These are phyloP conservation scores for Phytophthora citrophthora DNA, from an alignment of 352 stramenopile species.

Conservation along the genomic window DNA sequence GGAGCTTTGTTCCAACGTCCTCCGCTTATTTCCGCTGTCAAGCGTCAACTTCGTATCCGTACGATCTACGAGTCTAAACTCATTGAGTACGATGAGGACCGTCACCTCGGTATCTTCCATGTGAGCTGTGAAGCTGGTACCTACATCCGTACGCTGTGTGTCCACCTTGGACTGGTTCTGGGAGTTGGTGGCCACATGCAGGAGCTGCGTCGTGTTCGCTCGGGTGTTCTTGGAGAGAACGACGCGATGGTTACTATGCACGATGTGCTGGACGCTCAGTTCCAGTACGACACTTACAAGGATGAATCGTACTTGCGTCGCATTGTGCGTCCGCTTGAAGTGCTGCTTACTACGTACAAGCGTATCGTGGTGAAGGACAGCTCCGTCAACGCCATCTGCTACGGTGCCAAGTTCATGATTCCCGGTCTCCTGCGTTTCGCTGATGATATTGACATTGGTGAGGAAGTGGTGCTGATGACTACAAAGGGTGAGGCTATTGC, in stretches of 20 bases:
- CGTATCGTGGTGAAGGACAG: constrained; percentile 99
- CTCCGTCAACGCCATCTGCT: constrained; percentile 99
- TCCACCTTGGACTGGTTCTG: constrained; percentile 98
- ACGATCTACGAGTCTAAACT: constrained; percentile 99
- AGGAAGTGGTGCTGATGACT: constrained; percentile 99
- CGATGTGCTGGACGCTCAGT: constrained; percentile 99
- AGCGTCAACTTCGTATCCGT: constrained; percentile 99
- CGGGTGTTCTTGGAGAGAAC: constrained; percentile 95
- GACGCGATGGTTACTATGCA: constrained; percentile 99
- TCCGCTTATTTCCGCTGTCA: constrained; percentile 99
- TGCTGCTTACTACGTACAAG: constrained; percentile 99
- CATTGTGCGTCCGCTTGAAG: constrained; percentile 98
- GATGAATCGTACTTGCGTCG: constrained; percentile 99
- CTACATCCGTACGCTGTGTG: constrained; percentile 99
- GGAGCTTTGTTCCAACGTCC: constrained; percentile 99
- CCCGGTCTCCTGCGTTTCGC: constrained; percentile 98
- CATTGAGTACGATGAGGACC: constrained; percentile 98
- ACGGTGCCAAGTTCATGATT: constrained; percentile 99
- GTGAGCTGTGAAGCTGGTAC: constrained; percentile 98
- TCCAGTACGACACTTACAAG: constrained; percentile 99
- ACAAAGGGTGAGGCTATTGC: constrained; percentile 99
- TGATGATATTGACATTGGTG: constrained; percentile 98
- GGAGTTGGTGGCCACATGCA: constrained; percentile 99
- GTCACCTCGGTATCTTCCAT: constrained; percentile 98
- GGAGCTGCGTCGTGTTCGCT: constrained; percentile 98